Evolutionary conservation across 1,139 yeast genomes (phyloP), one percentile per base, ranked within the genome.

Genomic region (Candida mesenterica): DNA sequence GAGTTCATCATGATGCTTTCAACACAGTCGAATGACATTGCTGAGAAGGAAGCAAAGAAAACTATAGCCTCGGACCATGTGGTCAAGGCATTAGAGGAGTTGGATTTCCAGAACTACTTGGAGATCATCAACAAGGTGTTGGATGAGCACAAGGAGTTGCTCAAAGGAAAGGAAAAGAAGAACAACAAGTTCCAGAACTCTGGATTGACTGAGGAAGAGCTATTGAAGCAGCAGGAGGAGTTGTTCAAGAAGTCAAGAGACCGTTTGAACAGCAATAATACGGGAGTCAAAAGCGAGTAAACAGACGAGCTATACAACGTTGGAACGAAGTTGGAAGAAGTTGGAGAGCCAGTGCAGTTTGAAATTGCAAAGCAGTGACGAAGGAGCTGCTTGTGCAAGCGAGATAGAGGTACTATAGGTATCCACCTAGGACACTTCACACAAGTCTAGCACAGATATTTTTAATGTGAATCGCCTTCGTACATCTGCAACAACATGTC

Each of bases 31-130:
- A 90, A 94, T 54, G 98, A 94, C 46, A 88, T 92, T 47, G 97
- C 98, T 1, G 98, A 92, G 53, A 85, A 85, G 52, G 98, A 92
- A 55, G 83, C 95, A 34, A 92, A 92, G 61, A 94, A 92, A 62
- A 92, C 99, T 6, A 92, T 92, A 36, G 96, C 97, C 1, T 84
- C 96, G 2, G 98, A 92, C 56, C 99, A 92, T 59, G 97, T 92
- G 31, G 77, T 92, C 42, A 85, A 83, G 55, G 97, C 98, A 1
- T 68, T 92, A 34, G 83, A 80, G 45, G 96, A 87, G 50, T 70
- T 92, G 43, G 99, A 96, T 30, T 92, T 89, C 60, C 76, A 75
- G 36, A 89, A 85, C 44, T 92, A 92, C 57, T 72, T 92, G 35
- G 94, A 84, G 28, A 82, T 88, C 13, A 78, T 92, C 35, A 85